phyloP scores from a whole-genome alignment of 2,329 filamentous ascomycete species.

The Aspergillus ochraceoroseus region DNA sequence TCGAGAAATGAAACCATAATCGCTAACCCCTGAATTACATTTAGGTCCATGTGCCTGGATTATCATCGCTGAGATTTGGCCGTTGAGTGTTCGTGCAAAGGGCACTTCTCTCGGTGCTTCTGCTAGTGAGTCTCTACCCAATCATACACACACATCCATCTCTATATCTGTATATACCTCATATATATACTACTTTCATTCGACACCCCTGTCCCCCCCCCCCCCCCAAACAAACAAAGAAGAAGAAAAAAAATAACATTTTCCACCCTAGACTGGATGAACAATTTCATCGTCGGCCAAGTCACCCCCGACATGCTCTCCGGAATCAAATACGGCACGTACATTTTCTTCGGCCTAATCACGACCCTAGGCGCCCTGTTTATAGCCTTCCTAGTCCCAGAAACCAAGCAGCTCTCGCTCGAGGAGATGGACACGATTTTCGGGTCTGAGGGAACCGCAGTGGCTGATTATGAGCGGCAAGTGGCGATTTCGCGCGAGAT shows the following conservation, averaged over 20 bases:
- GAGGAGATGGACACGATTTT: slow-evolving; percentile 65
- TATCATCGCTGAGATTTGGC: slow-evolving; percentile 66
- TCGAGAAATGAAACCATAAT: no score
- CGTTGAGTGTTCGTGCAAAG: slow-evolving; percentile 63
- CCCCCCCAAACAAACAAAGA: background rate
- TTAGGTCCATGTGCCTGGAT: slow-evolving; percentile 45
- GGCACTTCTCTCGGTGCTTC: slow-evolving; percentile 65
- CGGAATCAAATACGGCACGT: slow-evolving; percentile 32
- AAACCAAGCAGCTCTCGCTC: slow-evolving; percentile 49
- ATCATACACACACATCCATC: no score
- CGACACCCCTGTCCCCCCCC: no score
- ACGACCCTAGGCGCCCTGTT: slow-evolving; percentile 34
- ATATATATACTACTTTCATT: no score
- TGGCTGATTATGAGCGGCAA: slow-evolving; percentile 65
- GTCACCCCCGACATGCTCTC: slow-evolving; percentile 31
- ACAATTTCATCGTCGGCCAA: slow-evolving; percentile 31
- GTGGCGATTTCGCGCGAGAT: slow-evolving; percentile 65
- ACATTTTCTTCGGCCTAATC: slow-evolving; percentile 44
- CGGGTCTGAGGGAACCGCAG: slow-evolving; percentile 60
- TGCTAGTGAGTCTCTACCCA: slow-evolving; percentile 47
- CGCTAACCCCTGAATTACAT: no score
- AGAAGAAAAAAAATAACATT: background rate
- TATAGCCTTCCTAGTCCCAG: slow-evolving; percentile 39
- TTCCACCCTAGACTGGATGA: slow-evolving; percentile 29
- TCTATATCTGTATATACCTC: no score